Conservation (phyloP, 495 filamentous ascomycete genomes). For the Oidiodendron maius region DNA sequence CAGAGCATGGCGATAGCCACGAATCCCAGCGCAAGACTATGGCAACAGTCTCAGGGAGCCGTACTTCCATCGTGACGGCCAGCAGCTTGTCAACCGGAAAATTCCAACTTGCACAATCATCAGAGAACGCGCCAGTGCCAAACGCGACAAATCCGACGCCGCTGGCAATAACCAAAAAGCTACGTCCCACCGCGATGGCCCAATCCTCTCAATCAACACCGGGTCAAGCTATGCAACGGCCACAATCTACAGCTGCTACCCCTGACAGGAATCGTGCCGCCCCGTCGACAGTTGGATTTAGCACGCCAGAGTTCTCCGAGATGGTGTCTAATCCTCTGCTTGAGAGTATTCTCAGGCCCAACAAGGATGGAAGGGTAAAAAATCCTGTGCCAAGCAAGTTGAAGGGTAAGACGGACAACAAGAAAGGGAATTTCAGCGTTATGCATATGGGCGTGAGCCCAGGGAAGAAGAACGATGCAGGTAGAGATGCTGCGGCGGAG, state of each 20-base stretch:
- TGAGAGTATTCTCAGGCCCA: conserved; percentile 23
- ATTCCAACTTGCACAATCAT: conserved; percentile 13
- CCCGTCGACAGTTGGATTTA: conserved; percentile 20
- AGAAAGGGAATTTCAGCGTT: conserved; percentile 51
- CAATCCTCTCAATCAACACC: conserved; percentile 16
- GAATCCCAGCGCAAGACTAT: conserved; percentile 11
- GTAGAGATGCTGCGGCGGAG: conserved; percentile 45
- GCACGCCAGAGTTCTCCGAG: conserved; percentile 20
- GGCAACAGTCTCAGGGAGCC: conserved; percentile 19
- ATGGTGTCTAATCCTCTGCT: conserved; percentile 20
- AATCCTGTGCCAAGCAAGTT: conserved; percentile 52
- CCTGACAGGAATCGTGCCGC: conserved; percentile 11
- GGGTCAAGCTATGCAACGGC: conserved; percentile 13
- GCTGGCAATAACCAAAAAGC: neutral
- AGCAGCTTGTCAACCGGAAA: conserved; percentile 16
- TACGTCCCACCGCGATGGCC: conserved; percentile 11
- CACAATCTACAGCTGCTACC: conserved; percentile 8
- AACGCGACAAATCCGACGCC: conserved; percentile 9
- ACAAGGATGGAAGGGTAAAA: conserved; percentile 46
- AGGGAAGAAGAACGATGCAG: conserved; percentile 33
- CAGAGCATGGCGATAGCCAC: conserved; percentile 20
- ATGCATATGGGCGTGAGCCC: conserved; percentile 47
- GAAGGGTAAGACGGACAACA: conserved; percentile 50
- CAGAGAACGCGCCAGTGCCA: conserved; percentile 2
- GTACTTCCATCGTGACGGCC: conserved; percentile 10